Evolutionary conservation across 805 yeast genomes (phyloP).

Genomic region (Saccharomyces mikatae): DNA sequence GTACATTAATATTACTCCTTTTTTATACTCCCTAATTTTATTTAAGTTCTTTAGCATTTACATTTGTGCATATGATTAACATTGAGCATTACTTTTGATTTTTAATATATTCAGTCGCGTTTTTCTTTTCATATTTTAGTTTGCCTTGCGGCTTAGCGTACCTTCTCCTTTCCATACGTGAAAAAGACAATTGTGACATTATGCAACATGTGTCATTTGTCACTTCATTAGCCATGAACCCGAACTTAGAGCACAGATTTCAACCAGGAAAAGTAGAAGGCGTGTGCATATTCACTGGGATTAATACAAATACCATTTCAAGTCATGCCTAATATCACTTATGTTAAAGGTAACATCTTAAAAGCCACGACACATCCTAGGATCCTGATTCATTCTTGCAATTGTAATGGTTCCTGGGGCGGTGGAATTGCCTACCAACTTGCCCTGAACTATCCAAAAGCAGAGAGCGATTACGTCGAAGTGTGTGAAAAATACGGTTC

Average conservation of each 20-base stretch:
- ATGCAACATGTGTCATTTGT: neutral
- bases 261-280: neutral
- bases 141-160: neutral
- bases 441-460: constrained; percentile 44
- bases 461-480: constrained; percentile 41
- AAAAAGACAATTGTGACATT: neutral
- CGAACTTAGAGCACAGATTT: neutral
- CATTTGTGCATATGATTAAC: neutral
- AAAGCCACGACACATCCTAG: constrained; percentile 24
- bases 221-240: neutral
- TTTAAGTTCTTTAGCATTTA: neutral
- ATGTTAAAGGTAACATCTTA: constrained; percentile 17
- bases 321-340: constrained; percentile 12
- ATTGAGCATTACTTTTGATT: neutral
- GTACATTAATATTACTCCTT: neutral
- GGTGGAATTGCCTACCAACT: constrained; percentile 71
- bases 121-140: neutral
- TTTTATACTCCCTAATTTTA: neutral
- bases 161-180: neutral
- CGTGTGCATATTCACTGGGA: neutral
- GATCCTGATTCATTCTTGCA: constrained; percentile 70
- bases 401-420: constrained; percentile 75
- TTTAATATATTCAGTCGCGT: neutral
- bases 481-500: constrained; percentile 18
- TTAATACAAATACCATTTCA: neutral